Conservation (phyloP, 345 rosid genomes). For the Abelmoschus esculentus region DNA sequence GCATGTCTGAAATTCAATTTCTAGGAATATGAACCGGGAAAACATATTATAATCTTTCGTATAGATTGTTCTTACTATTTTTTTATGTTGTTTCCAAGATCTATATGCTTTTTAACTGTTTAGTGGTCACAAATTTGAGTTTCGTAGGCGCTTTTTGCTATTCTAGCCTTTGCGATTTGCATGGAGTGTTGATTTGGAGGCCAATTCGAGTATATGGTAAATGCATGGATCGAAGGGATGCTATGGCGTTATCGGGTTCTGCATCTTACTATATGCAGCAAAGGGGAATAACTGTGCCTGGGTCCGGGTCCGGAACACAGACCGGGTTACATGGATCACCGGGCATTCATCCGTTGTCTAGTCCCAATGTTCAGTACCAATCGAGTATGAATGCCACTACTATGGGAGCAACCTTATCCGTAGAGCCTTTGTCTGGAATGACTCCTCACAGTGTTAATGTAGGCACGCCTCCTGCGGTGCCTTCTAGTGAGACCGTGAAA, state of each 20-base stretch:
- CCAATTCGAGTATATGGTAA: constrained; percentile 28
- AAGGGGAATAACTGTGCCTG: constrained; percentile 46
- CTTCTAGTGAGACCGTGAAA: constrained; percentile 46
- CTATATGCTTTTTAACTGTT: neutral
- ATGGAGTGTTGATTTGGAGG: constrained; percentile 17
- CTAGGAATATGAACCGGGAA: neutral
- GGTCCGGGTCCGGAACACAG: constrained; percentile 48
- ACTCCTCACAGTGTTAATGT: constrained; percentile 51
- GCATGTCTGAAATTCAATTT: constrained; percentile 7
- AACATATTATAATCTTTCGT: neutral
- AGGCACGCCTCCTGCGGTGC: constrained; percentile 34
- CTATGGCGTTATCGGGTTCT: constrained; percentile 66
- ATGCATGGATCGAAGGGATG: constrained; percentile 97
- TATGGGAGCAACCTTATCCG: constrained; percentile 40
- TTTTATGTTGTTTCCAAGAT: constrained; percentile 6
- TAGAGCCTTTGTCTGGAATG: constrained; percentile 47
- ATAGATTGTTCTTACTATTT: neutral
- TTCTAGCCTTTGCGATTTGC: constrained; percentile 23
- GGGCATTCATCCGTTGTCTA: constrained; percentile 43
- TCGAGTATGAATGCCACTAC: constrained; percentile 41
- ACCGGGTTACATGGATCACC: constrained; percentile 55
- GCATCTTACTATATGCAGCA: constrained; percentile 80
- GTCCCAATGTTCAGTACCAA: constrained; percentile 50
- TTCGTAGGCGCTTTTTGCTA: neutral
- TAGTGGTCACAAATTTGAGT: constrained; percentile 2